Evolutionary conservation across 306 rosid species (phyloP), one percentile per base, ranked within the genome.

Genomic region (Morella rubra): DNA sequence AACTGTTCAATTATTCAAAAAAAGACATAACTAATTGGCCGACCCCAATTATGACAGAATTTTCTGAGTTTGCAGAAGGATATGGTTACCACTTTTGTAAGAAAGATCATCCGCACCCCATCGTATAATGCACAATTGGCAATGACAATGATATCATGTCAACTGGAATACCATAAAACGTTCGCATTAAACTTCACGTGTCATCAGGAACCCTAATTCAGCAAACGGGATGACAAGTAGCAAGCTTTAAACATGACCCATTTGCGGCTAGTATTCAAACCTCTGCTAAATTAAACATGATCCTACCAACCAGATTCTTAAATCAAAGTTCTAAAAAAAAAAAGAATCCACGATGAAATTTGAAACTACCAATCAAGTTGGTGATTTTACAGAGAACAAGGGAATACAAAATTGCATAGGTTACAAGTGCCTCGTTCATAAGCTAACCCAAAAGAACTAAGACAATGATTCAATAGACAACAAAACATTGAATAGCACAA

Each of bases 171-270:
- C 72, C 44, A 13, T 37, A 13, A 45, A 73, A 72, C 37, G 40
- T 56, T 73, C 4, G 61, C 64, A 15, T 15, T 19, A 22, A 85
- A 81, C 79, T 81, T 73, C 37, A 3, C 3, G 37, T 32, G 37
- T 32, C 37, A 32, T 32, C 37, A 32, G 3, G 32, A 32, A 32
- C 37, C 37, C 46, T 37, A 42, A 52, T 76, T 45, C 64, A 61
- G 10, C n/a, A 58, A 61, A 80, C 51, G 37, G 19, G 45, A 50
- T 11, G 68, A 60, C 16, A 64, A 60, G 18, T 44, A 44, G 61
- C 65, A 69, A 32, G 24, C 51, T 61, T 32, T 60, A 11, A 61
- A 61, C 65, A 60, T 27, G n/a, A 60, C 9, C 44, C 68, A 61
- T 2, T 32, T 32, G 37, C 37, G 37, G 37, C 37, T 32, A 32